Percentiles rank a stretch among this genome's conserved stretches.
These are phyloP conservation scores for Fulvia fulva DNA, from an alignment of 2,329 filamentous ascomycete species.

Conservation along the genomic window DNA sequence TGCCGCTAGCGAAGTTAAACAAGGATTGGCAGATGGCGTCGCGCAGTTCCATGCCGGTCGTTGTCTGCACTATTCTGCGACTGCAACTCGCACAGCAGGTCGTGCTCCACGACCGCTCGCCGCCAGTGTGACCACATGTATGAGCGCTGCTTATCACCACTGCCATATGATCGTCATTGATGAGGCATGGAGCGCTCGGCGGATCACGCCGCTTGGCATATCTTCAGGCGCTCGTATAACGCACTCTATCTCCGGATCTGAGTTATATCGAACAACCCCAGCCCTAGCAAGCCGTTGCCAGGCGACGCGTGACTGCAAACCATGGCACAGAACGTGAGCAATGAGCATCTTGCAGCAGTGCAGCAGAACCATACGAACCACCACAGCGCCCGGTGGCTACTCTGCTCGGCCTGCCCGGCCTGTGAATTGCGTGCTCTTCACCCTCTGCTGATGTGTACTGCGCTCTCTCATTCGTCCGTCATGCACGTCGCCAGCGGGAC, in stretches of 20 bases:
- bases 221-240: neutral
- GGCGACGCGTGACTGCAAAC: neutral
- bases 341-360: neutral
- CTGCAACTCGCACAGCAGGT: neutral
- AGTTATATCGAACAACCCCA: neutral
- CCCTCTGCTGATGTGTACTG: neutral
- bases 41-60: neutral
- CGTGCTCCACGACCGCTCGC: neutral
- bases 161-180: neutral
- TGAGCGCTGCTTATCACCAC: neutral
- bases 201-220: neutral
- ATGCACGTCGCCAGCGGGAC: neutral
- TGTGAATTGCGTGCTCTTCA: neutral
- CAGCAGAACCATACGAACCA: neutral
- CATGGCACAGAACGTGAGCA: neutral
- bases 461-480: neutral
- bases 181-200: neutral
- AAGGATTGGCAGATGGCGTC: neutral
- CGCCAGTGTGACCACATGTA: neutral
- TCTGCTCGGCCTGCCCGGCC: neutral
- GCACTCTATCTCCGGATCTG: neutral
- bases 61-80: too few relatives aligned
- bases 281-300: neutral
- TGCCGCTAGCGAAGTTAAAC: neutral
- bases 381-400: neutral